phyloP scores from a whole-genome alignment of 805 yeast species.

The Ogataea nitratoaversa region DNA sequence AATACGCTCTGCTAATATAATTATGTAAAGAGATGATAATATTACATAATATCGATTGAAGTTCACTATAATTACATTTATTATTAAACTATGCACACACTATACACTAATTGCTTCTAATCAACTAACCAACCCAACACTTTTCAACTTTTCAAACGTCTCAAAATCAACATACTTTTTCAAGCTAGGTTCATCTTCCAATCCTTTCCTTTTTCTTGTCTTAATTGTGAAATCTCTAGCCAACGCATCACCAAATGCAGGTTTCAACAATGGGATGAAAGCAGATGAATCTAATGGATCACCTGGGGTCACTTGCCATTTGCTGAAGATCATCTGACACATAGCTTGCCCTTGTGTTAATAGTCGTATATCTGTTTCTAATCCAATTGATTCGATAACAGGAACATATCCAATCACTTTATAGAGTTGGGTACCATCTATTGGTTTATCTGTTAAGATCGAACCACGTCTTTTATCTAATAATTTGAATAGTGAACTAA shows the following conservation, averaged over 20 bases:
- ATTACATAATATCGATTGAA: no score
- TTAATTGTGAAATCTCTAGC: constrained; percentile 89
- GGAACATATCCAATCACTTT: constrained; percentile 67
- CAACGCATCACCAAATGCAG: constrained; percentile 64
- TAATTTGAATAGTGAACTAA: constrained; percentile 26
- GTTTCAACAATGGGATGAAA: constrained; percentile 62
- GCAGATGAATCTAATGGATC: constrained; percentile 76
- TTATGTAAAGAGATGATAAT: no score
- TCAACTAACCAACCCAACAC: constrained; percentile 17
- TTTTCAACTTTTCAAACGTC: constrained; percentile 46
- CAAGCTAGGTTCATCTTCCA: constrained; percentile 66
- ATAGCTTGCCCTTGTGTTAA: constrained; percentile 76
- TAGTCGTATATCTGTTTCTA: constrained; percentile 80
- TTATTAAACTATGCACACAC: no score
- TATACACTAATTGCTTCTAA: no score
- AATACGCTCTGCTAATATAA: no score
- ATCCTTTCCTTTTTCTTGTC: constrained; percentile 84
- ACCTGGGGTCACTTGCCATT: constrained; percentile 84
- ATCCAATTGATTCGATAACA: constrained; percentile 84
- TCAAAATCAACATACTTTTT: constrained; percentile 64
- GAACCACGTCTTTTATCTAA: constrained; percentile 70
- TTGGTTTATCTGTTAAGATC: constrained; percentile 41
- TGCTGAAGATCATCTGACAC: constrained; percentile 59
- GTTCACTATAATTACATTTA: no score
- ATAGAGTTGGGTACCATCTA: constrained; percentile 71